Evolutionary conservation across 2,329 filamentous ascomycete genomes (phyloP).

Genomic region (Diplodia seriata): DNA sequence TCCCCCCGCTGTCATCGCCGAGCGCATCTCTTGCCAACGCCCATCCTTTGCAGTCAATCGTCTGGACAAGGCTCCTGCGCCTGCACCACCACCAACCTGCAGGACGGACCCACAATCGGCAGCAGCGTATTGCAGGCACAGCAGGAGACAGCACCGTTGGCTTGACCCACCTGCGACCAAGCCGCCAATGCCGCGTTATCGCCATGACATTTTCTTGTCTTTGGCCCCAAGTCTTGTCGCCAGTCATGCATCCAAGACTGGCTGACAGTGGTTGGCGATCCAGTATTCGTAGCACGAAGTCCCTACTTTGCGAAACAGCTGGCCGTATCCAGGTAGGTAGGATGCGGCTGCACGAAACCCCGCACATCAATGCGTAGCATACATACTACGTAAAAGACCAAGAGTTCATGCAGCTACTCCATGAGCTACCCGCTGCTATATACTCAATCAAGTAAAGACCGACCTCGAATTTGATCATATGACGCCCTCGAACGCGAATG

Average conservation of each 20-base stretch:
- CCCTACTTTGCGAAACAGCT: background rate
- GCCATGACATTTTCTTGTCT: constrained; percentile 12
- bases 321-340: background rate
- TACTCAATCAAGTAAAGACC: background rate
- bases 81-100: background rate
- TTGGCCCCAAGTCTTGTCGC: background rate
- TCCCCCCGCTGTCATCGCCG: constrained; percentile 2
- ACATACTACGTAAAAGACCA: constrained; percentile 3
- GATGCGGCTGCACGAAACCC: constrained; percentile 17
- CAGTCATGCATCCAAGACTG: background rate
- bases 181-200: constrained; percentile 16
- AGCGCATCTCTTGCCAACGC: background rate
- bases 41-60: background rate
- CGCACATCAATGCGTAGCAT: constrained; percentile 4
- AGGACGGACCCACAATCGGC: constrained; percentile 18
- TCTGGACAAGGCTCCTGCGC: background rate
- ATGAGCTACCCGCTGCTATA: background rate
- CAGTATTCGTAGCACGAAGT: background rate
- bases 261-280: background rate
- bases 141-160: constrained; percentile 21
- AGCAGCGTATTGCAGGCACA: constrained; percentile 15
- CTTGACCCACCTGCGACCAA: constrained; percentile 7
- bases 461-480: constrained; percentile 2
- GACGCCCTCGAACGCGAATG: background rate
- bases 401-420: constrained; percentile 25